Conservation (phyloP, 2,329 filamentous ascomycete genomes). For the Neonectria ditissima region DNA sequence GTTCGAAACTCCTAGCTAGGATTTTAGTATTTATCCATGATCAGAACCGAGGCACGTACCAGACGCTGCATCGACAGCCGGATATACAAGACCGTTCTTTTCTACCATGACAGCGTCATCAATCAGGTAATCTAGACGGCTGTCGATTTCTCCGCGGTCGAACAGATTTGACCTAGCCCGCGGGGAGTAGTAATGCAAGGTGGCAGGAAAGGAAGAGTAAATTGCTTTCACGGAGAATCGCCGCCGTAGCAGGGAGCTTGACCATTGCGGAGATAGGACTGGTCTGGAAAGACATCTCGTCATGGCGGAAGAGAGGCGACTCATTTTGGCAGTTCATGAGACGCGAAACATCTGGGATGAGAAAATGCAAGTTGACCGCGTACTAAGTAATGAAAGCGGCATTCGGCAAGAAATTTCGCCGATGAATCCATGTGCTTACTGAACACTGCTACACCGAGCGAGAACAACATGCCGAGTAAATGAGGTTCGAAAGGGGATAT, state of each 20-base stretch:
- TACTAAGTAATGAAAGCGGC: not conserved
- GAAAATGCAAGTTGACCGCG: not conserved
- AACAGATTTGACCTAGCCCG: conserved; percentile 21
- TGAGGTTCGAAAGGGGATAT: not conserved
- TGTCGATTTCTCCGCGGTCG: conserved; percentile 15
- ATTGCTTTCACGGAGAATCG: conserved; percentile 32
- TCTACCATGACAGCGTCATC: conserved; percentile 27
- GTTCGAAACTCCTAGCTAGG: conserved; percentile 26
- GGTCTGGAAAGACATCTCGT: not conserved
- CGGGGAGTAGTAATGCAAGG: conserved; percentile 30
- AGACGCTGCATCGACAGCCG: conserved; percentile 15
- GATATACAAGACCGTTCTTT: conserved; percentile 31
- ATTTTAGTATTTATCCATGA: not conserved
- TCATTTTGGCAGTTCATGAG: not conserved
- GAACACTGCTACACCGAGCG: not conserved
- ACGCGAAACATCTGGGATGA: not conserved
- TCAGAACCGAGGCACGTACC: not conserved
- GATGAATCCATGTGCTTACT: not conserved
- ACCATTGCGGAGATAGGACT: not conserved
- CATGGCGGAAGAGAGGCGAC: not conserved
- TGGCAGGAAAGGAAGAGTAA: conserved; percentile 32
- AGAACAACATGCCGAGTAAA: not conserved
- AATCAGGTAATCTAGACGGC: conserved; percentile 2
- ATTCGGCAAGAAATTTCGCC: not conserved
- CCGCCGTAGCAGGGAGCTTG: not conserved